These are phyloP conservation scores for Termitomyces sp. DNA, from an alignment of 768 basidiomycete species.

Conservation along the genomic window DNA sequence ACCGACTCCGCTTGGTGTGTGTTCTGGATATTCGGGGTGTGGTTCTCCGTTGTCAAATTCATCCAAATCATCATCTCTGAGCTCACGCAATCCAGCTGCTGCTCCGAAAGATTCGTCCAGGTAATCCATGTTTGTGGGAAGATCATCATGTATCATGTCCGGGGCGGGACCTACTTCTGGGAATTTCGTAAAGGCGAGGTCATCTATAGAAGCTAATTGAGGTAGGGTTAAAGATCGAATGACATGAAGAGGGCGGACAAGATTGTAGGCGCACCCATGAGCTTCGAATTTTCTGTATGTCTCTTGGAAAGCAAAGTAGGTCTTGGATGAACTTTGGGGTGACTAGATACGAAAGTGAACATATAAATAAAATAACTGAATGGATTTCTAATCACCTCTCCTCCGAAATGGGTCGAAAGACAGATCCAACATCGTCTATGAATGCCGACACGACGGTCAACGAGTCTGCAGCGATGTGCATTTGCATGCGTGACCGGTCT, in stretches of 20 bases:
- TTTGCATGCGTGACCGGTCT: conserved; percentile 43
- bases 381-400: conserved; percentile 16
- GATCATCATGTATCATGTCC: conserved; percentile 88
- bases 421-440: conserved; percentile 42
- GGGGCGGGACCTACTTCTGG: conserved; percentile 77
- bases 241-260: not conserved
- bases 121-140: conserved; percentile 87
- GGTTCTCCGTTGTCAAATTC: conserved; percentile 47
- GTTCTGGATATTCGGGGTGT: conserved; percentile 16
- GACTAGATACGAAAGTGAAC: conserved; percentile 15
- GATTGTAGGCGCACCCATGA: conserved; percentile 31
- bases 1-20: conserved; percentile 27
- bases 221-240: not conserved
- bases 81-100: conserved; percentile 68
- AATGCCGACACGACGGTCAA: conserved; percentile 53
- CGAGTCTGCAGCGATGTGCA: conserved; percentile 80
- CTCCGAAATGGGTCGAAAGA: conserved; percentile 31
- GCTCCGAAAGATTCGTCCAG: conserved; percentile 78
- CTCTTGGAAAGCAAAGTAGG: conserved; percentile 29
- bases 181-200: conserved; percentile 68
- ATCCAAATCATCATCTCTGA: conserved; percentile 68
- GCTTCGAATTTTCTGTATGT: conserved; percentile 8
- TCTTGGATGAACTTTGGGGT: conserved; percentile 18
- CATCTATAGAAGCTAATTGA: conserved; percentile 65
- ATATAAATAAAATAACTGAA: not conserved